These are phyloP conservation scores for Balamuthia mandrillaris DNA, from an alignment of 208 protist genomes.

Conservation along the genomic window DNA sequence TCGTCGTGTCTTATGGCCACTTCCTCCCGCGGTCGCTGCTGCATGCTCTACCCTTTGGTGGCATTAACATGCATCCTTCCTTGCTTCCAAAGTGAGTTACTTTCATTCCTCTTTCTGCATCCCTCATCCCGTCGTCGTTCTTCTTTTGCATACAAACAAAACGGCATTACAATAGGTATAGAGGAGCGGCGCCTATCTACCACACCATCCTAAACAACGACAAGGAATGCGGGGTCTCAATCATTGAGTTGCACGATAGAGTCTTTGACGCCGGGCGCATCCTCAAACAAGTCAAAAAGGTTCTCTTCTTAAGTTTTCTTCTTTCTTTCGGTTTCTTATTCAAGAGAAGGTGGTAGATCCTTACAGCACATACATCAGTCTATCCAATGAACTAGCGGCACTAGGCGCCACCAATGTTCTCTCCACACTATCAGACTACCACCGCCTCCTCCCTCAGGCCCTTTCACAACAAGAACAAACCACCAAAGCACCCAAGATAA, in stretches of 20 bases:
- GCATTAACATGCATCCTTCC: constrained; percentile 65
- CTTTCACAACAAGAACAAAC: not conserved
- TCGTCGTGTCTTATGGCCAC: constrained; percentile 57
- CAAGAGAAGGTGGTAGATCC: not conserved
- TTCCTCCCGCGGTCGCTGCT: constrained; percentile 48
- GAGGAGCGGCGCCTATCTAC: constrained; percentile 55
- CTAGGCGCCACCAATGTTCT: not conserved
- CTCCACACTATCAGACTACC: not conserved
- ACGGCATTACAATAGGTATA: no score
- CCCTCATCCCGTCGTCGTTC: not conserved
- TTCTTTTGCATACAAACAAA: no score
- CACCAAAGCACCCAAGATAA: not conserved
- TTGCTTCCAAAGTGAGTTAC: constrained; percentile 39
- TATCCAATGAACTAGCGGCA: not conserved
- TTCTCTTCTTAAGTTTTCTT: not conserved
- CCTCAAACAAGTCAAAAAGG: not conserved
- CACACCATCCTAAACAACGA: constrained; percentile 47
- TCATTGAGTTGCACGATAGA: constrained; percentile 23
- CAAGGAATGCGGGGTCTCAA: constrained; percentile 36
- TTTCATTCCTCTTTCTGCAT: not conserved
- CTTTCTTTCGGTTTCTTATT: no score
- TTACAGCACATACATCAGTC: not conserved
- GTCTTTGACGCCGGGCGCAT: constrained; percentile 10
- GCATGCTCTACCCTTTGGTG: not conserved
- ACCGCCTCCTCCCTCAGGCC: not conserved